phyloP scores from a whole-genome alignment of 441 rosid genomes.

The Mallotus japonicus region DNA sequence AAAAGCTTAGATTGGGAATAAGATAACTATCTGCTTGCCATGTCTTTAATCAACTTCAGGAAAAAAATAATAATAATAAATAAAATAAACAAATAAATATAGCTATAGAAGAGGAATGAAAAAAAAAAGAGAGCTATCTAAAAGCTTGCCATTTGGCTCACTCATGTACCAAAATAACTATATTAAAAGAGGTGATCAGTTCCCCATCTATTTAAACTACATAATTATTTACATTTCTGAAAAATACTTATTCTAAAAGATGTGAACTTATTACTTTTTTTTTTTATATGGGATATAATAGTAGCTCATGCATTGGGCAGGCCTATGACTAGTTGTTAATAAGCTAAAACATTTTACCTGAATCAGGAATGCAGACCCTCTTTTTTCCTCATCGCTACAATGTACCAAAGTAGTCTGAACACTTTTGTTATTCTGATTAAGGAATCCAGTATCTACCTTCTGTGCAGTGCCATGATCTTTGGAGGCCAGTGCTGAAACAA shows the following conservation, averaged over 20 bases:
- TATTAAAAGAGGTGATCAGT: no score
- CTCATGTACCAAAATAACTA: no score
- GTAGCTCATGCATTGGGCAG: no score
- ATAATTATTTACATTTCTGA: no score
- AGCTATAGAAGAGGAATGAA: not conserved
- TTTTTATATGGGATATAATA: no score
- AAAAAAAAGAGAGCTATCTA: no score
- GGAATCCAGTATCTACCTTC: slow-evolving; percentile 20
- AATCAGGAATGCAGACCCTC: slow-evolving; percentile 69
- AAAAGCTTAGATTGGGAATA: slow-evolving; percentile 1
- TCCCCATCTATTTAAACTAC: no score
- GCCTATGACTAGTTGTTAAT: not conserved
- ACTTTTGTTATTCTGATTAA: slow-evolving; percentile 27
- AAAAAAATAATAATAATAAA: not conserved
- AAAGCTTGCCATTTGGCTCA: no score
- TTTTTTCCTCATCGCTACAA: slow-evolving; percentile 51
- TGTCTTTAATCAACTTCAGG: not conserved
- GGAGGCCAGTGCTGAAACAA: slow-evolving; percentile 28
- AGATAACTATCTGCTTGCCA: not conserved
- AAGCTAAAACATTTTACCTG: slow-evolving; percentile 46
- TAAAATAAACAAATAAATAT: no score
- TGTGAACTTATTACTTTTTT: no score
- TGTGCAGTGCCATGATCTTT: slow-evolving; percentile 29
- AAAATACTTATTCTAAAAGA: no score
- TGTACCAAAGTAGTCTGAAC: slow-evolving; percentile 31